Base-by-base conservation (phyloP, 2,329 filamentous ascomycete species). In the Penicillium sp. region DNA sequence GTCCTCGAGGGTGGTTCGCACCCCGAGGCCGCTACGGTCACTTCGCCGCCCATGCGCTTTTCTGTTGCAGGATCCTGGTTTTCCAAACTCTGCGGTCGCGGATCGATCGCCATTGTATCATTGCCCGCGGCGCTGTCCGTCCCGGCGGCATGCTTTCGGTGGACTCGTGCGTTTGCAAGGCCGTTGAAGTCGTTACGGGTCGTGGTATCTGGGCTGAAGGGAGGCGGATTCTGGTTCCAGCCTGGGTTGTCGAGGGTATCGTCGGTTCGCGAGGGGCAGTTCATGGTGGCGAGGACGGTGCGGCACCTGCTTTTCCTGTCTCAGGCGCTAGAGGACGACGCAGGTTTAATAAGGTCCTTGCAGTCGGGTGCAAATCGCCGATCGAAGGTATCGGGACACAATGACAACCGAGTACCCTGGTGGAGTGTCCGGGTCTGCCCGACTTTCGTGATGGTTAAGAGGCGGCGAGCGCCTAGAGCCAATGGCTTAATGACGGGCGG, bases 231-330 rank as follows among this genome's bases (percentile, higher is more conserved):
- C 73, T 89, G 87, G 68, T 89, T 89, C 76, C 81, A 86, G 54
- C 78, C 79, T 22, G 80, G 79, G 53, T 83, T 80, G 50, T 79
- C 77, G 51, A 80, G 71, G 33, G 80, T 77, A 57, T 85, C 80
- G 60, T 89, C 86, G 35, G 81, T 85, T 64, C 85, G 79, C 6
- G 86, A 88, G 58, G 86, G 86, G 70, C 86, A 87, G 68, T 89
- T 89, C 87, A 89, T 89, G 52, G 55, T 54, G 54, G 19, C 39
- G 18, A 14, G 18, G 39, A 18, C 18, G 43, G 44, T 56, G 54
- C 37, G 50, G 22, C 35, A 39, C 35, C 14, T 24, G 22, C 3
- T 31, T 31, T n/a, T n/a, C 16, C 39, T 36, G 24, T 37, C 36
- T 51, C 40, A 11, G 22, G 35, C 50, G 36, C 50, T 31, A n/a